These are phyloP conservation scores for Wickerhamiella australiensis DNA, from an alignment of 805 yeast species.

Conservation along the genomic window DNA sequence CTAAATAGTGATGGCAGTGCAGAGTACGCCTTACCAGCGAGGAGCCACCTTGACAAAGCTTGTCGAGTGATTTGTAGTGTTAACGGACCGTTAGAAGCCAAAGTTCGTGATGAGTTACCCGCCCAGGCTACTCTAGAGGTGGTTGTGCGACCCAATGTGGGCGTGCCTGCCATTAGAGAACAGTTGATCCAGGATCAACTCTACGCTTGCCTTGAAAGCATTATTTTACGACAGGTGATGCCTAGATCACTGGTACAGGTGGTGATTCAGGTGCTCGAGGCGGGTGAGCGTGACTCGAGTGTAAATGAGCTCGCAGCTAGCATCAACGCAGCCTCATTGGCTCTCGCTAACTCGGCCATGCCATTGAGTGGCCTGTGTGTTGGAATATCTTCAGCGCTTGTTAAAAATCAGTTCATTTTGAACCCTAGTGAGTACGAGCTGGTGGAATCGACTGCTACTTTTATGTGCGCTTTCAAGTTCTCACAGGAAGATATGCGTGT, in stretches of 20 bases:
- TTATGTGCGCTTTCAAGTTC: conserved; percentile 50
- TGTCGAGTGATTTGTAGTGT: conserved; percentile 57
- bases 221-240: conserved; percentile 48
- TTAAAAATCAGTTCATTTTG: conserved; percentile 23
- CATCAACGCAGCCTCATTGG: conserved; percentile 60
- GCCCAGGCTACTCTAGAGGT: conserved; percentile 66
- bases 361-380: conserved; percentile 53
- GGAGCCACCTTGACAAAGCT: conserved; percentile 18
- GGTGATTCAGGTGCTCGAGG: conserved; percentile 49
- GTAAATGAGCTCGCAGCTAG: conserved; percentile 52
- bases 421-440: conserved; percentile 40
- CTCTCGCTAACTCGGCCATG: conserved; percentile 64
- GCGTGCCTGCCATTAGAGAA: conserved; percentile 63
- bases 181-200: conserved; percentile 61
- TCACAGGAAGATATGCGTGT: conserved; percentile 41
- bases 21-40: conserved; percentile 27
- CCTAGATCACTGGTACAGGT: conserved; percentile 73
- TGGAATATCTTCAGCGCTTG: conserved; percentile 38
- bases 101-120: conserved; percentile 72
- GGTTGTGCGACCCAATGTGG: conserved; percentile 63
- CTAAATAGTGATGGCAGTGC: conserved; percentile 75
- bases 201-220: conserved; percentile 45
- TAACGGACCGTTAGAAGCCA: conserved; percentile 84
- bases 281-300: conserved; percentile 34
- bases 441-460: conserved; percentile 41